A percentile compares a stretch with the other conserved stretches of the same genome.
phyloP scores from a whole-genome alignment of 1,284 basidiomycete genomes.

The Papiliotrema fonsecae region DNA sequence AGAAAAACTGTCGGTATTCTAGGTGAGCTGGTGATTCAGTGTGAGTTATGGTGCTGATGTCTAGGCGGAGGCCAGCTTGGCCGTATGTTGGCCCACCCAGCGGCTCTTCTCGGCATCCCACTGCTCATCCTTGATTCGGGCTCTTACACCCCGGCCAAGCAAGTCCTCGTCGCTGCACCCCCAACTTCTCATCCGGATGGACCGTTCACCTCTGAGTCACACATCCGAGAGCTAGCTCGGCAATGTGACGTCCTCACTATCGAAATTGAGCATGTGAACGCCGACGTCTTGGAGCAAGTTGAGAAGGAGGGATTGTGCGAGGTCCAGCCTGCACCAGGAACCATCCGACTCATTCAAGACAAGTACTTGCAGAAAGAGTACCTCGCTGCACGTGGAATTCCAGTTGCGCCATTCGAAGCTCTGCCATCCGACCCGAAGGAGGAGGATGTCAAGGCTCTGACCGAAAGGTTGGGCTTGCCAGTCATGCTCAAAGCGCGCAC shows the following conservation, averaged over 20 bases:
- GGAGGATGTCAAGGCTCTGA: slow-evolving; percentile 58
- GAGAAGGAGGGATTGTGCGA: slow-evolving; percentile 55
- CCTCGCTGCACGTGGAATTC: slow-evolving; percentile 57
- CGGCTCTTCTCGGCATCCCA: slow-evolving; percentile 79
- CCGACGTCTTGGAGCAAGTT: slow-evolving; percentile 65
- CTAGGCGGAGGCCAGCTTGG: slow-evolving; percentile 95
- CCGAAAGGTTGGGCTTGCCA: slow-evolving; percentile 67
- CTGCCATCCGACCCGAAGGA: slow-evolving; percentile 49
- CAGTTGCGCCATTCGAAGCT: slow-evolving; percentile 67
- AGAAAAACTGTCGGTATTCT: slow-evolving; percentile 47
- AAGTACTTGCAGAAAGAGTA: slow-evolving; percentile 88
- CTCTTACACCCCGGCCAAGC: slow-evolving; percentile 79
- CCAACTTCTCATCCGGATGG: slow-evolving; percentile 73
- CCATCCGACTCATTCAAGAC: slow-evolving; percentile 90
- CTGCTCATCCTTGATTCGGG: slow-evolving; percentile 86
- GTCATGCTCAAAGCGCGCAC: slow-evolving; percentile 96
- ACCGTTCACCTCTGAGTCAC: slow-evolving; percentile 73
- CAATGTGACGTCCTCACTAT: slow-evolving; percentile 88
- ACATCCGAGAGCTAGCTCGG: slow-evolving; percentile 73
- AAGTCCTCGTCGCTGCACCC: slow-evolving; percentile 62
- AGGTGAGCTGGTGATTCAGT: slow-evolving; percentile 22
- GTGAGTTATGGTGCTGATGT: background rate
- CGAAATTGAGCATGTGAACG: slow-evolving; percentile 97
- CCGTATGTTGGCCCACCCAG: slow-evolving; percentile 91
- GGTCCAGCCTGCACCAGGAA: slow-evolving; percentile 79